Conservation (phyloP, 169 alveolate genomes). For the Eimeria sp. region DNA sequence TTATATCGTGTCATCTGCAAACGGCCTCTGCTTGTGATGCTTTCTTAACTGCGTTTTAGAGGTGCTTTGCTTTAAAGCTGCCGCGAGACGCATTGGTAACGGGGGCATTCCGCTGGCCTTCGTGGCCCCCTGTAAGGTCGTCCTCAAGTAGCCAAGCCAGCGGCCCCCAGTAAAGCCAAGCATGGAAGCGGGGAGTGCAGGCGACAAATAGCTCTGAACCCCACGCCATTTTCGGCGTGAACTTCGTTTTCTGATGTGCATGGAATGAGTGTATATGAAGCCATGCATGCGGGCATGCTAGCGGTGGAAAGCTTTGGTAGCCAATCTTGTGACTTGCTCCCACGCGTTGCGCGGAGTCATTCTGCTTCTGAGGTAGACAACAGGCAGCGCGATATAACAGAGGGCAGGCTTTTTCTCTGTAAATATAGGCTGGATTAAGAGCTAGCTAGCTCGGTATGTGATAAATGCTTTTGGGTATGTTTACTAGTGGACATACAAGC, state of each 20-base stretch:
- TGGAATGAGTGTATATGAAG: neutral
- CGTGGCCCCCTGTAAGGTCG: conserved; percentile 45
- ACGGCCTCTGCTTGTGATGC: neutral
- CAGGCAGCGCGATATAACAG: neutral
- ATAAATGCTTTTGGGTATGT: neutral
- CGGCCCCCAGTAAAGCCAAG: neutral
- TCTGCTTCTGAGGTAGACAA: neutral
- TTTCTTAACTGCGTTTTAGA: conserved; percentile 1
- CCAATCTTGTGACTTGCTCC: neutral
- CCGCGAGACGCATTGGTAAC: conserved; percentile 27
- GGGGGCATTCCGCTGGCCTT: conserved; percentile 75
- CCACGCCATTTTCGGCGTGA: neutral
- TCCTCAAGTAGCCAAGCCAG: neutral
- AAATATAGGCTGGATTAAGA: neutral
- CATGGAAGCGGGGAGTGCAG: neutral
- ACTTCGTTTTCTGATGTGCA: neutral
- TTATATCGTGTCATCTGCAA: neutral
- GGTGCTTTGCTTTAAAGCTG: conserved; percentile 37
- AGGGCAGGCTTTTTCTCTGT: neutral
- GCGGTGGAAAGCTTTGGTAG: neutral
- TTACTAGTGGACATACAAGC: neutral
- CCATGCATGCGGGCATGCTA: neutral
- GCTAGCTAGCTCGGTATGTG: neutral
- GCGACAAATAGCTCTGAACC: neutral
- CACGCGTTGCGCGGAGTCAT: neutral